Evolutionary conservation across 305 asterid species (phyloP).

Genomic region (Andrographis paniculata): DNA sequence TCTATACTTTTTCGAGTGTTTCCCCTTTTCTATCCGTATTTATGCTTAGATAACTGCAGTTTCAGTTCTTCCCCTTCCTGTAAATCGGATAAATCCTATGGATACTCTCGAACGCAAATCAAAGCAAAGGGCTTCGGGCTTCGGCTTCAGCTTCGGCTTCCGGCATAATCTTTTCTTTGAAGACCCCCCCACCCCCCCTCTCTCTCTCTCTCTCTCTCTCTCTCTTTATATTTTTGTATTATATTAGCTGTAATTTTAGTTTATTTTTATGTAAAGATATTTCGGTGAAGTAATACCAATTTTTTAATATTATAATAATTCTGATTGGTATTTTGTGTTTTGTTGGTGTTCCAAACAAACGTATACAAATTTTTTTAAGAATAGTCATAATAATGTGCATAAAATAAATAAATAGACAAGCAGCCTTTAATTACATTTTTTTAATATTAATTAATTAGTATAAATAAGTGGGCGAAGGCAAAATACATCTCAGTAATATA

Average conservation of each 20-base stretch:
- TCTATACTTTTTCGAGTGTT: constrained; percentile 5
- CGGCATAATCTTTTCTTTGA: constrained; percentile 32
- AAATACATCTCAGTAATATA: no score
- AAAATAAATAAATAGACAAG: no score
- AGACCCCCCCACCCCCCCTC: constrained; percentile 16
- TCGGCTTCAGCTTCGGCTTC: constrained; percentile 25
- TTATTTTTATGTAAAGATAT: not conserved
- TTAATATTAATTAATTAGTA: no score
- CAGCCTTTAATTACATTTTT: no score
- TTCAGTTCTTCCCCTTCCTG: constrained; percentile 19
- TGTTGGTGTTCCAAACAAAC: no score
- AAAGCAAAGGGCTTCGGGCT: constrained; percentile 37
- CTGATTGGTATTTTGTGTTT: no score
- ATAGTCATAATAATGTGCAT: no score
- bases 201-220: not conserved
- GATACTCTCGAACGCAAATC: constrained; percentile 46
- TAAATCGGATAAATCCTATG: constrained; percentile 30
- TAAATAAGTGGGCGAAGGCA: no score
- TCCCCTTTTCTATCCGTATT: constrained; percentile 7
- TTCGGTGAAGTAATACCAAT: not conserved
- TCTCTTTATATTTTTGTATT: not conserved
- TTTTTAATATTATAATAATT: no score
- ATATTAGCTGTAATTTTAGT: not conserved
- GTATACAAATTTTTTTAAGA: no score
- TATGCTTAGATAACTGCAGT: constrained; percentile 19